Base-by-base conservation (phyloP, 768 basidiomycete genomes). In the Trametes cinnabarina region DNA sequence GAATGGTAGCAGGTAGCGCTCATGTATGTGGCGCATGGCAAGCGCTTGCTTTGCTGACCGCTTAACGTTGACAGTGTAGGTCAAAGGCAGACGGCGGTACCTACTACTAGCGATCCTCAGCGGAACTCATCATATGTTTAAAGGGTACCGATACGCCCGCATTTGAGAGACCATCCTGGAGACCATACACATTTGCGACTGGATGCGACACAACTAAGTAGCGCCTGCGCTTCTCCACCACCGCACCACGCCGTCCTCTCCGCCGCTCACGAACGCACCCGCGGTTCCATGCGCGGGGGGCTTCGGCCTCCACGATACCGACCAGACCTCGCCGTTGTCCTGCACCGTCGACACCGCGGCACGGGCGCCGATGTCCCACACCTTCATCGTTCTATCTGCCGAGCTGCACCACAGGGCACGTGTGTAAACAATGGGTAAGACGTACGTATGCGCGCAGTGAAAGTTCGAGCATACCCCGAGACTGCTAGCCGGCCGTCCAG, bases 321-420 rank as follows among this genome's bases (percentile, higher is more conserved):
- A 78, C 92, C 92, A 94, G 1, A 94, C 88, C 65, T 92, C 90
- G 20, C 87, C 87, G 1, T 82, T 82, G 52, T 92, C 90, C 68
- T 88, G 83, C 6, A 88, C 77, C 0, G 90, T 92, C 20, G 86
- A 89, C 19, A 93, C 90, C 11, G 84, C 83, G 1, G 85, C 76
- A 5, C 90, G 84, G 6, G 89, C 81, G 3, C 78, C 81, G 51
- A 93, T 80, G 65, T 94, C 92, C 92, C 92, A 94, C 8, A 94
- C 83, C 66, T 92, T 92, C 61, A 92, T 84, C 1, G 84, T 87
- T 71, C 88, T 90, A 71, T 94, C 92, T 11, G 90, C 87, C 43
- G 92, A 92, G 17, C 91, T 91, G 53, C 40, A 44, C 26, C 41
- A 43, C 23, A 35, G 23, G 26, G 63, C 28, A 44, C 10, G 35